A percentile compares a stretch with the other conserved stretches of the same genome.
Conservation (phyloP, 148 eudicot genomes). For the Talinum fruticosum region DNA sequence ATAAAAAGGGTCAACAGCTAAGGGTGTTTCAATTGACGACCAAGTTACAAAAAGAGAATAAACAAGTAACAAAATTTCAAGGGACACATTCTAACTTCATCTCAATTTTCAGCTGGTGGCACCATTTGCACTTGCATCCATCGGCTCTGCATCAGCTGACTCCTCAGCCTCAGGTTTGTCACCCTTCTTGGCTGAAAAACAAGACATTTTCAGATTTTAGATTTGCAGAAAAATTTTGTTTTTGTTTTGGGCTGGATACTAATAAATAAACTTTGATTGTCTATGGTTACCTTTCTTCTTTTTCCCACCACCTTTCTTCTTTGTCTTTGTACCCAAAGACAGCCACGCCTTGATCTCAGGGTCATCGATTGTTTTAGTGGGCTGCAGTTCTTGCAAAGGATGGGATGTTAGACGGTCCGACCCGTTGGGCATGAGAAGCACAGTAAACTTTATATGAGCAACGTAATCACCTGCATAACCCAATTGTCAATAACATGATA, state of each 20-base stretch:
- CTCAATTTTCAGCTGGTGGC: conserved; percentile 32
- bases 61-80: conserved; percentile 42
- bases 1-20: conserved; percentile 23
- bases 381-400: conserved; percentile 77
- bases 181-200: conserved; percentile 48
- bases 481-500: too few species aligned
- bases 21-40: conserved; percentile 16
- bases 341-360: conserved; percentile 95
- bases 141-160: conserved; percentile 35
- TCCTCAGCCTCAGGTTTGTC: conserved; percentile 41
- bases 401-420: conserved; percentile 83
- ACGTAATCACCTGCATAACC: conserved; percentile 65
- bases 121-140: conserved; percentile 40
- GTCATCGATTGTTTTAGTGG: conserved; percentile 72
- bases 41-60: conserved; percentile 26
- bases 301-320: conserved; percentile 98
- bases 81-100: background rate
- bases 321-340: conserved; percentile 67
- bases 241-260: too few species aligned
- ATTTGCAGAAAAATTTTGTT: background rate
- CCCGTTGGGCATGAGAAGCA: conserved; percentile 94
- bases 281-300: conserved; percentile 81
- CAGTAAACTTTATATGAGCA: conserved; percentile 90
- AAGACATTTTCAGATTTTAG: background rate
- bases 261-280: background rate